Percentiles rank a stretch among this genome's conserved stretches.
These are phyloP conservation scores for Paramecium tetraurelia DNA, from an alignment of 73 alveolate genomes.

Conservation along the genomic window DNA sequence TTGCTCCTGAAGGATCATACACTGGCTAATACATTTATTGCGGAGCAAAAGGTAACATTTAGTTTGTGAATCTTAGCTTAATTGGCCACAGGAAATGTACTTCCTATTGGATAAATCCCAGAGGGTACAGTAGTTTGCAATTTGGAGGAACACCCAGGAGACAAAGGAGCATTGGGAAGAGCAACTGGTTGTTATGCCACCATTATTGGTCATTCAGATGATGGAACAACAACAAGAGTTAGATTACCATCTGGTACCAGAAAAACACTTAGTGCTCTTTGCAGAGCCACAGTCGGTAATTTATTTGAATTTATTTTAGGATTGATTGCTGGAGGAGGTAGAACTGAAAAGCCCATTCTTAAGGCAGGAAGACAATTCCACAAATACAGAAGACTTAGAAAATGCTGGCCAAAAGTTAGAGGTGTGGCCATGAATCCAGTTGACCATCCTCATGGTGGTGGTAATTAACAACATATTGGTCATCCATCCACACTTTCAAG, in stretches of 20 bases:
- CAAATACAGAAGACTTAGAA: slow-evolving; percentile 90
- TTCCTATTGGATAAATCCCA: slow-evolving; percentile 92
- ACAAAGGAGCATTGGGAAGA: slow-evolving; percentile 93
- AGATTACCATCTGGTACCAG: slow-evolving; percentile 97
- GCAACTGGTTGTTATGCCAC: slow-evolving; percentile 94
- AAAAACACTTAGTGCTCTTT: slow-evolving; percentile 76
- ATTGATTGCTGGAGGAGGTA: slow-evolving; percentile 97
- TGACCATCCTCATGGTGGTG: slow-evolving; percentile 97
- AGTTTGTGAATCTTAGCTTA: slow-evolving; percentile 60
- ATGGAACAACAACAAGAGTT: slow-evolving; percentile 77
- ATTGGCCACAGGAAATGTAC: slow-evolving; percentile 92
- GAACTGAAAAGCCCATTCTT: slow-evolving; percentile 95
- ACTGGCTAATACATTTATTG: slow-evolving; percentile 96
- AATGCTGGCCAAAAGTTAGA: slow-evolving; percentile 95
- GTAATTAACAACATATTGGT: slow-evolving; percentile 91
- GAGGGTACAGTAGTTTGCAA: slow-evolving; percentile 95
- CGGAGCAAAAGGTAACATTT: slow-evolving; percentile 81
- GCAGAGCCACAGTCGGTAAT: slow-evolving; percentile 95
- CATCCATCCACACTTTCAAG: slow-evolving; percentile 85
- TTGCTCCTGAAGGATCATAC: slow-evolving; percentile 96
- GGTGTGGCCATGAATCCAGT: slow-evolving; percentile 99
- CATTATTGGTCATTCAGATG: slow-evolving; percentile 92
- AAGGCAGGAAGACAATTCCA: slow-evolving; percentile 95
- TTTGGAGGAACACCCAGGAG: slow-evolving; percentile 93
- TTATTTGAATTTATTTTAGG: neutral